Conservation (phyloP, 768 basidiomycete species). For the Boletus rubropictus region DNA sequence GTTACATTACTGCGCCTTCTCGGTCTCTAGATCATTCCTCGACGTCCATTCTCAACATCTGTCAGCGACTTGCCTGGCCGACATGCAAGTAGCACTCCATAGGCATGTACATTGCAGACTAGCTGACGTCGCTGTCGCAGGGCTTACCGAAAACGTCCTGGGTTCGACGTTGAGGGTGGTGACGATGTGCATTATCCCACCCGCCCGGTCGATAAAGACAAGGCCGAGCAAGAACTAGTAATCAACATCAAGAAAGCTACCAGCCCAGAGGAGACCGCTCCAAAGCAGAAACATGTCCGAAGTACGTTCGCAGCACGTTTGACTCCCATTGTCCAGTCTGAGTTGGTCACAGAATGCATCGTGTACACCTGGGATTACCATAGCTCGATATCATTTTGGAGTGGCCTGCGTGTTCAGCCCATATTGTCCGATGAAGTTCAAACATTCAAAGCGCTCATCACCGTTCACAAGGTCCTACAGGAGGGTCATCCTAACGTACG, state of each 20-base stretch:
- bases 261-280: constrained; percentile 88
- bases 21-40: background rate
- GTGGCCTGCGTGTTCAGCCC: constrained; percentile 91
- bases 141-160: constrained; percentile 31
- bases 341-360: constrained; percentile 70
- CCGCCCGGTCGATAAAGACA: constrained; percentile 96
- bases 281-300: constrained; percentile 98
- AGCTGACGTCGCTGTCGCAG: constrained; percentile 20
- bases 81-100: constrained; percentile 23
- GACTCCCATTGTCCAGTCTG: constrained; percentile 8
- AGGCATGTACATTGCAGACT: background rate
- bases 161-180: constrained; percentile 64
- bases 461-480: constrained; percentile 95
- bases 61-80: constrained; percentile 3
- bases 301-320: constrained; percentile 51
- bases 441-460: constrained; percentile 97
- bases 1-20: constrained; percentile 10
- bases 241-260: constrained; percentile 99
- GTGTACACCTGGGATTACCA: constrained; percentile 99
- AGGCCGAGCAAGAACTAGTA: constrained; percentile 89
- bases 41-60: constrained; percentile 2
- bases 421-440: constrained; percentile 96
- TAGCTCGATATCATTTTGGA: constrained; percentile 97
- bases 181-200: constrained; percentile 90
- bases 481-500: constrained; percentile 92